phyloP scores from a whole-genome alignment of 2,329 filamentous ascomycete genomes.

The Cladophialophora chaetospira region DNA sequence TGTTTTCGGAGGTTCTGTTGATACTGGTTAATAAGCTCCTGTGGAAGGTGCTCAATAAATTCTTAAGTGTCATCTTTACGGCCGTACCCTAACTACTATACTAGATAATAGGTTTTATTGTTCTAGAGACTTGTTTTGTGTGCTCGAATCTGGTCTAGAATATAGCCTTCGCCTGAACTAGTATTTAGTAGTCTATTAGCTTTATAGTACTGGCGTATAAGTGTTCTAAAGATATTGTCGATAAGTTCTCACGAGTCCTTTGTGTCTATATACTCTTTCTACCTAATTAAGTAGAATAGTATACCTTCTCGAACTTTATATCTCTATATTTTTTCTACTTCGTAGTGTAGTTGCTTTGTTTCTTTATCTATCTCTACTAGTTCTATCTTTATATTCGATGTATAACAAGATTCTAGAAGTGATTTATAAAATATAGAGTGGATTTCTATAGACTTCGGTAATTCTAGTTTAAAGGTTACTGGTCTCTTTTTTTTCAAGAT shows the following conservation, averaged over 20 bases:
- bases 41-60: too few relatives aligned
- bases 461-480: slow-evolving; percentile 17
- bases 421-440: slow-evolving; percentile 19
- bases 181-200: too few relatives aligned
- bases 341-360: neutral
- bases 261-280: neutral
- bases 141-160: neutral
- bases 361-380: neutral
- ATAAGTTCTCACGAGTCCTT: too few relatives aligned
- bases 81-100: slow-evolving; percentile 20
- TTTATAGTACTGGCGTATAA: too few relatives aligned
- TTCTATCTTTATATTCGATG: neutral
- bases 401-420: slow-evolving; percentile 7
- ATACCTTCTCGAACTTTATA: neutral
- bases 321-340: neutral
- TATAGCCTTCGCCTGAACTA: too few relatives aligned
- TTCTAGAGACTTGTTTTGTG: neutral
- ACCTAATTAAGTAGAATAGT: neutral
- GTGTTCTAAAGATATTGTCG: too few relatives aligned
- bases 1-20: too few relatives aligned
- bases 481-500: slow-evolving; percentile 18
- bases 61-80: slow-evolving; percentile 11
- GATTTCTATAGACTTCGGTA: slow-evolving; percentile 17
- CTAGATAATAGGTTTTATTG: slow-evolving; percentile 13
- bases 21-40: too few relatives aligned